Base-by-base conservation (phyloP, 371 early-diverging fungal genomes). In the Apophysomyces variabilis region DNA sequence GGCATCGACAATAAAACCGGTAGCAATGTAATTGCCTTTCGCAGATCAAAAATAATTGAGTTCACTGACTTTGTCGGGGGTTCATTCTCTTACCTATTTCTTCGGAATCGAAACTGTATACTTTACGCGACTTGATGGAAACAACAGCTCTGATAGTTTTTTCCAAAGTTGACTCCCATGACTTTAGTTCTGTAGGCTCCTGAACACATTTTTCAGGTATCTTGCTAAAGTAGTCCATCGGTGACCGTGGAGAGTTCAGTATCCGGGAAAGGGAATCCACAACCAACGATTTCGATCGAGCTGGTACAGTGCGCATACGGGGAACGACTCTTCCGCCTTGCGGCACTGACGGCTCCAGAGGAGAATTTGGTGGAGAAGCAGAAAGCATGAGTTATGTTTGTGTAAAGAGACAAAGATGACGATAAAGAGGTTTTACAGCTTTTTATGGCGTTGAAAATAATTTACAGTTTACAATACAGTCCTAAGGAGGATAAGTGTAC, bases 1-100 rank as follows among this genome's bases (percentile, higher is more conserved):
- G 8, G 89, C 91, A 69, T 97, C 96, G 6, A 97, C 96, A 3
- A 97, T 87, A 72, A 96, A 96, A 2, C 97, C 97, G 0, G 96
- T 91, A 5, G 97, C 96, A 13, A 87, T 87, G 64, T 83, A 88
- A 21, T 79, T 82, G 44, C 85, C 32, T 26, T 26, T 26, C 32
- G 32, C 32, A 26, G 32, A 26, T 26, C 3, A 26, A 26, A 26
- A 26, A 26, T 26, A 0, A 26, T 26, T 26, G 32, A 26, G 3
- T 26, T 26, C 32, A 2, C 32, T 26, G 32, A 3, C 32, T 26
- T 26, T 26, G 32, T 26, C 32, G 32, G 32, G 32, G 3, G 1
- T 26, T 26, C 3, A 3, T 26, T 26, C 84, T 77, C 46, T 84
- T 88, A 74, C 90, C 93, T 54, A 94, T 87, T 16, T 86, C 86